These are phyloP conservation scores for Chaetomiaceae sp. DNA, from an alignment of 2,329 filamentous ascomycete genomes.

Conservation along the genomic window DNA sequence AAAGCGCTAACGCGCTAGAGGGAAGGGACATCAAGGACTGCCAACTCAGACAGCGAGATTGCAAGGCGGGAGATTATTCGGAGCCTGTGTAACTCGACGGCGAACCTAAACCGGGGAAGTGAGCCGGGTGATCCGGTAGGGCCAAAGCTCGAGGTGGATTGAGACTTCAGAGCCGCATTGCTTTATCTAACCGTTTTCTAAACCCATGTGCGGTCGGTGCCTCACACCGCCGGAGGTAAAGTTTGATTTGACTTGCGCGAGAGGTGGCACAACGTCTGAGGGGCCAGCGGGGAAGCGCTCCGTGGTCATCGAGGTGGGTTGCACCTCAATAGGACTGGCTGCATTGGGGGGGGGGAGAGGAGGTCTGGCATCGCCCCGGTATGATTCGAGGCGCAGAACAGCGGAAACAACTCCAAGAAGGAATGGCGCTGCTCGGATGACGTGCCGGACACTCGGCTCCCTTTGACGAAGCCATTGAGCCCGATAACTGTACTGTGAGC, in stretches of 20 bases:
- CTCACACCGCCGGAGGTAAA: conserved; percentile 9
- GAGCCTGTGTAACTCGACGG: not conserved
- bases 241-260: not conserved
- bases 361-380: too few relatives aligned
- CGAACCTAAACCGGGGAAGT: conserved; percentile 1
- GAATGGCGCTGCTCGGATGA: not conserved
- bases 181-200: not conserved
- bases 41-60: not conserved
- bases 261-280: conserved; percentile 2
- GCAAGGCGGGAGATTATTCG: not conserved
- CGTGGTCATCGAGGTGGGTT: conserved; percentile 2
- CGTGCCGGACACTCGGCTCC: not conserved
- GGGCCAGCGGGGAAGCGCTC: conserved; percentile 10
- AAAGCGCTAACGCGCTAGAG: not conserved
- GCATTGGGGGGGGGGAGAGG: too few relatives aligned
- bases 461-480: too few relatives aligned
- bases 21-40: not conserved
- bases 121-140: not conserved
- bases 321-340: conserved; percentile 1
- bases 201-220: not conserved
- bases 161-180: not conserved
- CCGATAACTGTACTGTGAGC: too few relatives aligned
- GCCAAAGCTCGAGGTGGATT: too few relatives aligned
- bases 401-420: not conserved
- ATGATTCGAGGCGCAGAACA: not conserved